Base-by-base conservation (phyloP, 2,329 filamentous ascomycete genomes). In the Blastomyces percursus region DNA sequence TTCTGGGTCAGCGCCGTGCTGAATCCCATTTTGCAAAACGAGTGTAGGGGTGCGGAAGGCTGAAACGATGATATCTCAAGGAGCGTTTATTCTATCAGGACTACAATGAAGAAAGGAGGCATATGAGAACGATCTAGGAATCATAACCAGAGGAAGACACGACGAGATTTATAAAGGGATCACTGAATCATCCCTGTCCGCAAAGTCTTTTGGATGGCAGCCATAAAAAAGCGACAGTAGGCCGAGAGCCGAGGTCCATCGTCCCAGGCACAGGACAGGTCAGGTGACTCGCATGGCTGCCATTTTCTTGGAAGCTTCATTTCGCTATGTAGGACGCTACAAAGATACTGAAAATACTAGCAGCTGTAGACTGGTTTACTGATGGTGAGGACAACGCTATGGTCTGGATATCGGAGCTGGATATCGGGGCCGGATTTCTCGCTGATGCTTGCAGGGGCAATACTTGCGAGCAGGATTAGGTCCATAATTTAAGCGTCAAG, bases 1-100 rank as follows among this genome's bases (percentile, higher is more conserved):
- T 81, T 81, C 68, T 83, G 78, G 54, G 84, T 87, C 59, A 87
- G 79, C 65, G 81, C 82, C 58, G 84, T 87, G 68, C 84, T 84
- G 79, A 87, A 86, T 66, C 82, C 82, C 84, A 87, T 87, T 44
- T 63, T 73, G 64, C 27, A 7, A 59, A 42, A 46, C 35, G 27
- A 32, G 38, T 12, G 35, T 9, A 7, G 38, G 38, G 55, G 40
- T 16, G 27, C 6, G 24, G 42, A 59, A 42, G n/a, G 42, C 3
- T 27, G 30, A 48, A 59, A 11, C 6, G 42, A n/a, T 12, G 56
- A 59, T n/a, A 1, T 4, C 56, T 35, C 12, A 30, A 30, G 7
- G 48, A 27, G 44, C n/a, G 38, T 35, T 40, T 59, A 59, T 19
- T 46, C 40, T 50, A 35, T 48, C 27, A 35, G 5, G 27, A 58